Evolutionary conservation across 805 yeast genomes (phyloP), one percentile per base, ranked within the genome.

Genomic region (Hanseniaspora vineae): DNA sequence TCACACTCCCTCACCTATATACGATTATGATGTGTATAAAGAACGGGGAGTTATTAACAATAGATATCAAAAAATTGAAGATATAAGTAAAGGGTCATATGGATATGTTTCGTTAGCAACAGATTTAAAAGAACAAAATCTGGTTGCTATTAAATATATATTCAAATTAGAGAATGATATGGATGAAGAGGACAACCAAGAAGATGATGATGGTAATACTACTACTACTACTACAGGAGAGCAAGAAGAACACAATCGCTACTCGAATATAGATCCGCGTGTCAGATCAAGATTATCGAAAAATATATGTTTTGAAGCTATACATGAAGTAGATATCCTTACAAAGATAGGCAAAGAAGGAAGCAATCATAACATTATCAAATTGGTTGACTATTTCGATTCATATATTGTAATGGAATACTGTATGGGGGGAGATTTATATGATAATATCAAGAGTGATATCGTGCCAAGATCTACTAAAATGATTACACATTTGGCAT

Each of bases 101-200:
- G 97, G 97, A 45, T 75, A 84, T 44, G 97, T 90, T 9, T 80
- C 94, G 2, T 71, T 90, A 23, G 97, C 96, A 10, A 80, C 78
- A 56, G 96, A 90, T 62, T 55, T 64, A 3, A 54, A 55, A 19
- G 70, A 72, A 23, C 65, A 68, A 37, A 67, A 69, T 48, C 65
- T 84, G 44, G 94, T 84, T 31, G 97, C 97, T 2, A 78, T 90
- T 51, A 89, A 90, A 66, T 85, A 84, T 60, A 81, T 88, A 48
- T 81, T 78, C 55, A 81, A 84, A 18, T 58, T 74, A 20, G 75
- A 75, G 42, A 68, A 69, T 49, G 66, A 66, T 44, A 71, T 67
- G 45, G 62, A 60, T 12, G 52, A 56, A 5, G 60, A 60, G 18
- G 57, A 61, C 9, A 58, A 58, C 10, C 35, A 45, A 19, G 48